phyloP scores from a whole-genome alignment of 2,329 filamentous ascomycete species.

The Xylariaceae sp. region DNA sequence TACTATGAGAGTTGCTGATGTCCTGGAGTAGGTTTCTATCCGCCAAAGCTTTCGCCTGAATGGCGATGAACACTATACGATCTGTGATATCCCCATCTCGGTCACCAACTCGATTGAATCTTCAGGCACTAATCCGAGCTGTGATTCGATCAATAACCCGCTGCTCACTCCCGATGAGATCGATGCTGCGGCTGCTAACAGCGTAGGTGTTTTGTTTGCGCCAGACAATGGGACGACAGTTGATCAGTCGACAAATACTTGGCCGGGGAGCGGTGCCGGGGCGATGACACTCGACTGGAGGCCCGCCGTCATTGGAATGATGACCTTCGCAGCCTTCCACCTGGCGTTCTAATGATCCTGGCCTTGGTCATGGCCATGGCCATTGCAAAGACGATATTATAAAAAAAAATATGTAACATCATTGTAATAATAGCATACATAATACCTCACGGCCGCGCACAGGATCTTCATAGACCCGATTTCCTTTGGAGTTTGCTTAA shows the following conservation, averaged over 20 bases:
- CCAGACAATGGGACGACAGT: slow-evolving; percentile 45
- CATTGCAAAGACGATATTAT: neutral
- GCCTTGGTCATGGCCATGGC: neutral
- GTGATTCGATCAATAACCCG: slow-evolving; percentile 47
- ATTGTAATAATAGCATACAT: neutral
- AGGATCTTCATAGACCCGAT: no score
- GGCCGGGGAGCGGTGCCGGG: slow-evolving; percentile 32
- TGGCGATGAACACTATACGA: slow-evolving; percentile 57
- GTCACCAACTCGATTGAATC: slow-evolving; percentile 59
- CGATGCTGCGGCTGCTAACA: slow-evolving; percentile 38
- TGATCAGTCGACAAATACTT: slow-evolving; percentile 34
- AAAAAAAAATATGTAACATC: neutral
- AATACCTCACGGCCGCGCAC: neutral
- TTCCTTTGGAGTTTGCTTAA: no score
- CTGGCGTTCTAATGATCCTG: slow-evolving; percentile 15
- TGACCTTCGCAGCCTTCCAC: slow-evolving; percentile 29
- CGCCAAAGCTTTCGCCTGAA: slow-evolving; percentile 65
- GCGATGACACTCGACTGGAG: slow-evolving; percentile 31
- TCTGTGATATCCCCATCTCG: slow-evolving; percentile 64
- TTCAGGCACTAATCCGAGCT: slow-evolving; percentile 39
- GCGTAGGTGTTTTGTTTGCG: slow-evolving; percentile 45
- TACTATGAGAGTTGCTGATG: neutral
- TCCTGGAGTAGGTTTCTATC: slow-evolving; percentile 53
- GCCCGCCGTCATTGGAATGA: slow-evolving; percentile 31
- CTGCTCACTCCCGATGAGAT: slow-evolving; percentile 44